These are phyloP conservation scores for Globisporangium spinosum DNA, from an alignment of 352 stramenopile genomes.

Conservation along the genomic window DNA sequence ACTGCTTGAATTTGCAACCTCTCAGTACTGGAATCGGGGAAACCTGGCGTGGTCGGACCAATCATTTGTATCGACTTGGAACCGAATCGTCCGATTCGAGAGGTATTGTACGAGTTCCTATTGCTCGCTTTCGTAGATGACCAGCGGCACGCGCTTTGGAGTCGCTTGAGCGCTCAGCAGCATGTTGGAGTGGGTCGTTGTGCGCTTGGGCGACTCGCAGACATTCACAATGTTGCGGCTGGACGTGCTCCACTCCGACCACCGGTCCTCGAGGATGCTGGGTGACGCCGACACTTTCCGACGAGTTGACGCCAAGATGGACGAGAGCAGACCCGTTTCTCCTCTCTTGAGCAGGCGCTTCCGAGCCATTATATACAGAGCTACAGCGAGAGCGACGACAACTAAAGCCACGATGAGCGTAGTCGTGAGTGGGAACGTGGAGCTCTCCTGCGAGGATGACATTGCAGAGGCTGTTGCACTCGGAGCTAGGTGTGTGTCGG, in stretches of 20 bases:
- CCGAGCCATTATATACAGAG: neutral
- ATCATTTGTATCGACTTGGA: neutral
- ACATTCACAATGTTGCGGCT: neutral
- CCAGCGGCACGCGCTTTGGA: conserved; percentile 7
- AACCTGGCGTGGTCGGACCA: neutral
- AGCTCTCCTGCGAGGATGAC: neutral
- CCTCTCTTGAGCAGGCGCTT: neutral
- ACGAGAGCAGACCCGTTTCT: neutral
- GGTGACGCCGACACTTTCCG: conserved; percentile 1
- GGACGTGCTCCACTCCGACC: conserved; percentile 12
- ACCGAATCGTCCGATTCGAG: no score
- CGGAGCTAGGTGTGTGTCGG: neutral
- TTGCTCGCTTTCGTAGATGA: conserved; percentile 16
- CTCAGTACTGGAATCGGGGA: no score
- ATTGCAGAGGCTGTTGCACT: neutral
- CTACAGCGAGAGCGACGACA: neutral
- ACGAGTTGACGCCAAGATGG: neutral
- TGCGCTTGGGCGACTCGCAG: neutral
- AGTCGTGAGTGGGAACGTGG: neutral
- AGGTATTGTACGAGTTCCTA: neutral
- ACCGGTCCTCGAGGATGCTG: conserved; percentile 6
- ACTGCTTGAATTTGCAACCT: neutral
- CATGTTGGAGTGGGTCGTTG: neutral
- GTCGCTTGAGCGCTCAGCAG: conserved; percentile 4
- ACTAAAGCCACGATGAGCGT: neutral